Conservation (phyloP, 2,329 filamentous ascomycete species). For the Aspergillus oerlinghausenensis region DNA sequence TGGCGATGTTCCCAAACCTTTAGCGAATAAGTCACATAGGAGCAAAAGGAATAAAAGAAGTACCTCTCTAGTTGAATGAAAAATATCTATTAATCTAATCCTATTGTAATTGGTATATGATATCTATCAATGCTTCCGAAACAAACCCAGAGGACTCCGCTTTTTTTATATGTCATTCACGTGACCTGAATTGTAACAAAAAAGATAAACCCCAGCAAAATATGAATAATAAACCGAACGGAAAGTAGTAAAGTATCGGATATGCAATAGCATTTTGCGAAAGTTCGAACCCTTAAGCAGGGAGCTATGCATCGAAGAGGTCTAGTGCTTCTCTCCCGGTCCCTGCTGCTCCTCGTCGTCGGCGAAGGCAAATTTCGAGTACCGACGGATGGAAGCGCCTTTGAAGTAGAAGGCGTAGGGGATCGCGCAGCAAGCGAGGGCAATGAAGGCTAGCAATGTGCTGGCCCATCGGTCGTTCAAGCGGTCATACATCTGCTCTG, state of each 20-base stretch:
- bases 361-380: conserved; percentile 68
- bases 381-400: conserved; percentile 64
- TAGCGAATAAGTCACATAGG: too few species aligned
- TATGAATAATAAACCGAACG: neutral
- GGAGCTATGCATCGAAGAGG: neutral
- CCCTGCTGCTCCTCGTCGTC: conserved; percentile 47
- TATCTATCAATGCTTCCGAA: neutral
- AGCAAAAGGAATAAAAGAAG: too few species aligned
- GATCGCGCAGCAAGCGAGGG: conserved; percentile 72
- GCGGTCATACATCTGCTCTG: conserved; percentile 71
- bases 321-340: conserved; percentile 3
- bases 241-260: neutral
- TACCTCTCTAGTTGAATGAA: neutral
- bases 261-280: neutral
- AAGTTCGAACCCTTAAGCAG: neutral
- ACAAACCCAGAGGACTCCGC: neutral
- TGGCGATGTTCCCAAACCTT: neutral
- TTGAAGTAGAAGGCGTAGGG: conserved; percentile 78
- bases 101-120: neutral
- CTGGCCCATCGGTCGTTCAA: conserved; percentile 74
- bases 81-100: neutral
- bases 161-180: neutral
- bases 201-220: neutral
- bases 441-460: conserved; percentile 67
- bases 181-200: neutral